Evolutionary conservation across 139 green algal species (phyloP).

Genomic region (Edaphochlamys debaryana): DNA sequence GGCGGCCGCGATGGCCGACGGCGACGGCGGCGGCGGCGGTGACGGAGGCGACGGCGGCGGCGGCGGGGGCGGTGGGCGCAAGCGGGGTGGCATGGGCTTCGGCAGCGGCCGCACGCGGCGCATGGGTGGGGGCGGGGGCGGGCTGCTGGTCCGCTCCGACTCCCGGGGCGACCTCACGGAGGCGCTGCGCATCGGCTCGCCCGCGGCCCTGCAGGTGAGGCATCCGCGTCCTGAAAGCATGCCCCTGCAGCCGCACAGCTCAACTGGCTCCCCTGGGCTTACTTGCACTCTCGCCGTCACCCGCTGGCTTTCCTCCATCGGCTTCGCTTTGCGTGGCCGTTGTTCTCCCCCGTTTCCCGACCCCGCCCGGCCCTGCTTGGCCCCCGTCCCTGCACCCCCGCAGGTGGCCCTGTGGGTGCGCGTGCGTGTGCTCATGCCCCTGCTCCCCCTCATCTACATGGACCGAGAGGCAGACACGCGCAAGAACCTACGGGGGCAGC

Average conservation of each 20-base stretch:
- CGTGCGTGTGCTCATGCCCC: conserved; percentile 49
- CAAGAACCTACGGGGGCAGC: conserved; percentile 29
- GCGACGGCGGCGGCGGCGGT: background rate
- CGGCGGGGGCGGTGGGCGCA: conserved; percentile 7
- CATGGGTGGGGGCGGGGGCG: conserved; percentile 12
- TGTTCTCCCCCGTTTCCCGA: too few relatives aligned
- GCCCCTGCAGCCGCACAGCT: too few relatives aligned
- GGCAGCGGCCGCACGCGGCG: conserved; percentile 22
- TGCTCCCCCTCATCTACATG: conserved; percentile 46
- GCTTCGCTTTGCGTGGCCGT: too few relatives aligned
- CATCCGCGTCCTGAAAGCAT: background rate
- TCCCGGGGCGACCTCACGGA: conserved; percentile 25
- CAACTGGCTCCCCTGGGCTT: too few relatives aligned
- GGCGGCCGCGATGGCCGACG: conserved; percentile 14
- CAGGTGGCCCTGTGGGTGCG: conserved; percentile 50
- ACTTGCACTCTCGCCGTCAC: background rate
- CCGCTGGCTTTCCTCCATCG: too few relatives aligned
- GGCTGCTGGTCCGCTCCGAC: conserved; percentile 1
- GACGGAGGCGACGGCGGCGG: background rate
- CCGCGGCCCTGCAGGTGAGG: conserved; percentile 33
- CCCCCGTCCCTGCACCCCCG: background rate
- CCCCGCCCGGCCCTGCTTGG: too few relatives aligned
- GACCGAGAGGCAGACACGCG: conserved; percentile 23
- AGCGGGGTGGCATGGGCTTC: conserved; percentile 32
- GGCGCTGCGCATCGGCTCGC: conserved; percentile 21